A percentile compares a stretch with the other conserved stretches of the same genome.
Conservation (phyloP, 495 filamentous ascomycete genomes). For the Parmelia sp. region DNA sequence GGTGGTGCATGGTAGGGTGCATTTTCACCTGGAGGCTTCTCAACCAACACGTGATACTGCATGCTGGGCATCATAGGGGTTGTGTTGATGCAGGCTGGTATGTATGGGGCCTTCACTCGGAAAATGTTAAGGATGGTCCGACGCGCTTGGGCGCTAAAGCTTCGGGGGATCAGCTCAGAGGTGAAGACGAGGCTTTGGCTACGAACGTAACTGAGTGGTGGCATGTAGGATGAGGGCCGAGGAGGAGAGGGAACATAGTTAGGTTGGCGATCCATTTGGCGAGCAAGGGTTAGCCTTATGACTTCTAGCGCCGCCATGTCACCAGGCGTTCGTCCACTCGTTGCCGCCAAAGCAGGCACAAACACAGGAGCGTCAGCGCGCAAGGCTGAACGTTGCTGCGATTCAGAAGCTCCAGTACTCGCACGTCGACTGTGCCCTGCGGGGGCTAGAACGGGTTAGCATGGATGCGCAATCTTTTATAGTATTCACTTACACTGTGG, state of each 20-base stretch:
- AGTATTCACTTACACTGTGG: background rate
- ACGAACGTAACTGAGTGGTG: background rate
- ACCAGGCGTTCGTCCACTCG: background rate
- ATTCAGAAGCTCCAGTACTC: background rate
- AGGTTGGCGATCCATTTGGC: background rate
- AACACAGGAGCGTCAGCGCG: background rate
- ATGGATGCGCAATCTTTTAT: background rate
- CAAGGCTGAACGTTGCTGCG: background rate
- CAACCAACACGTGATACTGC: conserved; percentile 4
- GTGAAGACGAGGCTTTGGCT: conserved; percentile 2
- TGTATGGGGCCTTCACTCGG: conserved; percentile 7
- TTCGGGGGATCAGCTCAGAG: conserved; percentile 18
- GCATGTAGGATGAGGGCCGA: background rate
- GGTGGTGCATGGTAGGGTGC: background rate
- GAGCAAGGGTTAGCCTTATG: background rate
- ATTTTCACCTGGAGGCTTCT: background rate
- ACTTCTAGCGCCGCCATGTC: background rate
- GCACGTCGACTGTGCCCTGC: background rate
- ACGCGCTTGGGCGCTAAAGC: conserved; percentile 12
- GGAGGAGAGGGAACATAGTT: background rate
- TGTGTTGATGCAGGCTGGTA: conserved; percentile 14
- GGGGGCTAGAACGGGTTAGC: background rate
- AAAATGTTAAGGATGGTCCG: conserved; percentile 9
- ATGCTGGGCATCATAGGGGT: background rate
- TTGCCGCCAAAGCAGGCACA: background rate